Evolutionary conservation across 2,329 filamentous ascomycete species (phyloP).

Genomic region (Graphilbum ipis-grandicollis): DNA sequence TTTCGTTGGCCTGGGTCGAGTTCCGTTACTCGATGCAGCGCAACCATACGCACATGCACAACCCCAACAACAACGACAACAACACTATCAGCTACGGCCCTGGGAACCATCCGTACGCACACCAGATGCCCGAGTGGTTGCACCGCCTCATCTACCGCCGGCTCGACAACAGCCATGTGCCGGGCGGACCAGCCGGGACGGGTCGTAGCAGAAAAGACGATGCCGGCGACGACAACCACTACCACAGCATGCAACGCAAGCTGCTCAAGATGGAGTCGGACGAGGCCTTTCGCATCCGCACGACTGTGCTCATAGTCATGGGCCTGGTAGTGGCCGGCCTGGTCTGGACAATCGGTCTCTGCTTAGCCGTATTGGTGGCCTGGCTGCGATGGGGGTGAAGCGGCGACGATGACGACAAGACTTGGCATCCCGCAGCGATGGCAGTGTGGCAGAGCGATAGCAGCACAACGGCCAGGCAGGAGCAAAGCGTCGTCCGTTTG

Average conservation of each 20-base stretch:
- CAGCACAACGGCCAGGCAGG: no score
- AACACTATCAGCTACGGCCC: background rate
- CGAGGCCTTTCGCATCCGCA: slow-evolving; percentile 45
- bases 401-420: no score
- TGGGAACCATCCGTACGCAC: background rate
- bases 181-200: background rate
- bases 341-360: slow-evolving; percentile 14
- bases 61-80: background rate
- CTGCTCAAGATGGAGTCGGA: slow-evolving; percentile 43
- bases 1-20: slow-evolving; percentile 49
- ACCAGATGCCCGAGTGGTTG: slow-evolving; percentile 21
- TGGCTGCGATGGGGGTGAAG: background rate
- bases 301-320: slow-evolving; percentile 33
- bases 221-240: slow-evolving; percentile 21
- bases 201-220: slow-evolving; percentile 6
- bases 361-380: slow-evolving; percentile 7
- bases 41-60: slow-evolving; percentile 17
- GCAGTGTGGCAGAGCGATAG: no score
- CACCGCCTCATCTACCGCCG: slow-evolving; percentile 22
- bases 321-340: slow-evolving; percentile 17
- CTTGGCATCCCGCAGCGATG: no score
- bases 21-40: slow-evolving; percentile 34
- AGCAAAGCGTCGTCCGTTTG: no score
- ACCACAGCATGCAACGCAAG: slow-evolving; percentile 40
- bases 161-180: slow-evolving; percentile 19